Evolutionary conservation across 768 basidiomycete genomes (phyloP).

Genomic region (Leccinum ochraceum): DNA sequence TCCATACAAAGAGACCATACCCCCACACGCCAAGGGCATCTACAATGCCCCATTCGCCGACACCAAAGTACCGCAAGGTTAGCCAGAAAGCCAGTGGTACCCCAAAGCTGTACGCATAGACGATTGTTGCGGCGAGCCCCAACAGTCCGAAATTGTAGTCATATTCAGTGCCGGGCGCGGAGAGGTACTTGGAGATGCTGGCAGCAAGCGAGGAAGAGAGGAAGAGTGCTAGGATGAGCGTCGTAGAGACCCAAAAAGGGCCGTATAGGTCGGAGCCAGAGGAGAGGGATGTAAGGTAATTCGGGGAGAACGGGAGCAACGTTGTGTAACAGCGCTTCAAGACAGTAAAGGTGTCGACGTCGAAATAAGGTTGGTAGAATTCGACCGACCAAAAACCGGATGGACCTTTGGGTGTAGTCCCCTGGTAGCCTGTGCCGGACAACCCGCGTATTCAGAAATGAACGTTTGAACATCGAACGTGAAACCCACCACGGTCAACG

Average conservation of each 20-base stretch:
- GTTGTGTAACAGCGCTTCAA: constrained; percentile 76
- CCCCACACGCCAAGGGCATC: constrained; percentile 84
- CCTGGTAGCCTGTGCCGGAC: constrained; percentile 53
- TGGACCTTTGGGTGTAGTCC: constrained; percentile 43
- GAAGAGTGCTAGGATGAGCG: constrained; percentile 90
- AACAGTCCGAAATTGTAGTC: constrained; percentile 88
- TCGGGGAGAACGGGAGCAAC: constrained; percentile 67
- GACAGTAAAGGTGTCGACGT: constrained; percentile 81
- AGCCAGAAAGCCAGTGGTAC: constrained; percentile 85
- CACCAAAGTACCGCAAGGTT: constrained; percentile 79
- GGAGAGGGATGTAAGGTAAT: constrained; percentile 64
- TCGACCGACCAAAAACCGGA: constrained; percentile 79
- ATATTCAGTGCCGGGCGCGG: constrained; percentile 52
- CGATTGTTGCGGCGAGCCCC: constrained; percentile 77
- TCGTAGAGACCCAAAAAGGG: constrained; percentile 97
- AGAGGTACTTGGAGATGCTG: constrained; percentile 85
- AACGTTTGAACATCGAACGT: neutral
- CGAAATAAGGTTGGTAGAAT: constrained; percentile 87
- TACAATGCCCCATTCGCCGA: constrained; percentile 86
- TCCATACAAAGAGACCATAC: constrained; percentile 84
- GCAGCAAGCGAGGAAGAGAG: constrained; percentile 91
- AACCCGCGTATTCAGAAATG: neutral
- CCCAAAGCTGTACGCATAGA: constrained; percentile 86
- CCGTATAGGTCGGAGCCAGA: constrained; percentile 69
- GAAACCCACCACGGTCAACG: constrained; percentile 49